Evolutionary conservation across 192 early-diverging fungal genomes (phyloP).

Genomic region (Podila epicladia): DNA sequence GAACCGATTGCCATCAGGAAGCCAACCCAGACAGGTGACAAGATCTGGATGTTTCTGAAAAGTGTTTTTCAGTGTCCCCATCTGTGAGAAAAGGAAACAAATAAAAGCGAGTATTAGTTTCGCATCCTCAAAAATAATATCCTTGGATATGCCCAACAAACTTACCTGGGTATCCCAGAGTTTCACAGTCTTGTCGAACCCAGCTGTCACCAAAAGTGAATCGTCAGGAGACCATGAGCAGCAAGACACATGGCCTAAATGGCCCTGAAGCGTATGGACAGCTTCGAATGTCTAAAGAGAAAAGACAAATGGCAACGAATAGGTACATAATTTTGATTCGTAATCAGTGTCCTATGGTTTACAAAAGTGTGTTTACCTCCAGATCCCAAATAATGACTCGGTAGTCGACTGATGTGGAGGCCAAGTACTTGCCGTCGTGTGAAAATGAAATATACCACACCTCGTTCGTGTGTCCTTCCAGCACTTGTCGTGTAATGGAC

Average conservation of each 20-base stretch:
- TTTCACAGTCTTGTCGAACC: constrained; percentile 83
- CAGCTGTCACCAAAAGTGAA: constrained; percentile 77
- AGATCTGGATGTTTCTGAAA: constrained; percentile 78
- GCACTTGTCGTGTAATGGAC: constrained; percentile 67
- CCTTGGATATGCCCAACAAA: neutral
- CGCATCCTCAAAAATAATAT: neutral
- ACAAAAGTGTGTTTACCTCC: constrained; percentile 52
- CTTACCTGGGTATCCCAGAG: constrained; percentile 83
- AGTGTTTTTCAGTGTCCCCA: constrained; percentile 65
- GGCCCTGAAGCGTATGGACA: constrained; percentile 68
- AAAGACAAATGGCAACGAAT: neutral
- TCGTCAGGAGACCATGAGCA: constrained; percentile 94
- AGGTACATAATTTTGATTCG: neutral
- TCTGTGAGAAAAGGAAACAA: constrained; percentile 38
- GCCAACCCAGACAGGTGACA: constrained; percentile 88
- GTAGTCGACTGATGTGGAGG: constrained; percentile 92
- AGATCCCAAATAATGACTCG: constrained; percentile 91
- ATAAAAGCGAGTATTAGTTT: too few species aligned
- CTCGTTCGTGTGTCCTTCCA: constrained; percentile 86
- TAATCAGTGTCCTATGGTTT: neutral
- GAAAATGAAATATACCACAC: constrained; percentile 98
- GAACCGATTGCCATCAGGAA: constrained; percentile 83
- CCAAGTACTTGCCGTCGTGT: constrained; percentile 85
- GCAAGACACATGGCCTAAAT: constrained; percentile 78
- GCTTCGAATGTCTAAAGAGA: constrained; percentile 63